These are phyloP conservation scores for Apostasia ramifera DNA, from an alignment of 106 monocot species.

Conservation along the genomic window DNA sequence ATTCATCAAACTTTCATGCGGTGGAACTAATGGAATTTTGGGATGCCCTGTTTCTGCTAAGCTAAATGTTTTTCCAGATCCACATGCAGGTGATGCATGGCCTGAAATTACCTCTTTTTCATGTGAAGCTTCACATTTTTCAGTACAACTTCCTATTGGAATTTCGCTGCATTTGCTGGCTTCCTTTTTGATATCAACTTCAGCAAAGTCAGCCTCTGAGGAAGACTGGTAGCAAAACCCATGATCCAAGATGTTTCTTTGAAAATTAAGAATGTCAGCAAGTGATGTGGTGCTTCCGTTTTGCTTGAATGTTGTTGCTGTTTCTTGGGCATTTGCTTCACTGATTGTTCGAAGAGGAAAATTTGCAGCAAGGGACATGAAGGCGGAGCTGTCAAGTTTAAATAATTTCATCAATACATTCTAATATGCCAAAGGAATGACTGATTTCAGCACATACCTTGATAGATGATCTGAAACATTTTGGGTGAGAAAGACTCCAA, in stretches of 20 bases:
- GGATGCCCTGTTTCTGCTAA: conserved; percentile 29
- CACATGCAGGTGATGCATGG: conserved; percentile 26
- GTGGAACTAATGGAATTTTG: conserved; percentile 41
- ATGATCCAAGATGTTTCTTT: conserved; percentile 19
- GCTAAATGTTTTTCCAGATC: conserved; percentile 12
- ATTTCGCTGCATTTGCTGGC: conserved; percentile 16
- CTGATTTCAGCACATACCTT: conserved; percentile 30
- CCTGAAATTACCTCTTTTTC: conserved; percentile 7
- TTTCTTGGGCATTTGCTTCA: conserved; percentile 10
- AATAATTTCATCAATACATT: conserved; percentile 3
- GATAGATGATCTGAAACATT: conserved; percentile 85
- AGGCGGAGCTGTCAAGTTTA: conserved; percentile 76
- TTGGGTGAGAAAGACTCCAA: conserved; percentile 77
- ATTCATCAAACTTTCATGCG: conserved; percentile 36
- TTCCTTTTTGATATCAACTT: conserved; percentile 19
- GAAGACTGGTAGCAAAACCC: conserved; percentile 18
- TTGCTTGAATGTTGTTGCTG: conserved; percentile 5
- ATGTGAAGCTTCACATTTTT: background rate
- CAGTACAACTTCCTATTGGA: conserved; percentile 14
- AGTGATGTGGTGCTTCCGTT: conserved; percentile 5
- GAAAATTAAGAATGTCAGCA: conserved; percentile 12
- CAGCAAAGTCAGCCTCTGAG: conserved; percentile 11
- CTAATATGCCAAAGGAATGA: background rate
- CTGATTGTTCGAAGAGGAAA: conserved; percentile 39
- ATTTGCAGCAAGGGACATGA: conserved; percentile 77